A percentile compares a stretch with the other conserved stretches of the same genome.
These are phyloP conservation scores for Elsinoe batatas DNA, from an alignment of 2,329 filamentous ascomycete species.

Conservation along the genomic window DNA sequence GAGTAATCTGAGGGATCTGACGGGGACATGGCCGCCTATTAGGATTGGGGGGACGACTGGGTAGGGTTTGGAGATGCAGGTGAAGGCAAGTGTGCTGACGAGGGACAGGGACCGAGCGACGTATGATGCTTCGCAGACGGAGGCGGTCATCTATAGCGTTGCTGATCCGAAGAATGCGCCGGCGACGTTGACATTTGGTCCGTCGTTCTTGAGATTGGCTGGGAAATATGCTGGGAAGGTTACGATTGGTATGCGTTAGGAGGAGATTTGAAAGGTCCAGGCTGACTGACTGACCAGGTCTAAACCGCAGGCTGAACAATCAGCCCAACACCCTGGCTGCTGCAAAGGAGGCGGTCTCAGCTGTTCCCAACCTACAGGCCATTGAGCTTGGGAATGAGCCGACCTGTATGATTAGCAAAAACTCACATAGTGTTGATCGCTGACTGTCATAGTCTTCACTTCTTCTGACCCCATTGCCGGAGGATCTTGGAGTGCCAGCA, in stretches of 20 bases:
- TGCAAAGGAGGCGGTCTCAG: conserved; percentile 35
- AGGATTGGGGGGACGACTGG: conserved; percentile 10
- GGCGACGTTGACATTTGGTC: conserved; percentile 41
- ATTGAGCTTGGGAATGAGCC: conserved; percentile 15
- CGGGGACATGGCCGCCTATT: conserved; percentile 7
- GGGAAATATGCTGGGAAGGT: conserved; percentile 41
- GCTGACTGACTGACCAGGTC: conserved; percentile 20
- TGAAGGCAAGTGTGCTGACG: not conserved
- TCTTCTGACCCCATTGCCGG: conserved; percentile 14
- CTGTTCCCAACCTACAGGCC: conserved; percentile 26
- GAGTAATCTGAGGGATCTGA: conserved; percentile 7
- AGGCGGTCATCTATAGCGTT: conserved; percentile 44
- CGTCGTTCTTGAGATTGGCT: conserved; percentile 43
- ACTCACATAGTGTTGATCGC: not conserved
- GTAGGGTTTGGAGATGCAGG: not conserved
- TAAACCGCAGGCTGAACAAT: conserved; percentile 46
- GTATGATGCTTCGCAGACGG: conserved; percentile 15
- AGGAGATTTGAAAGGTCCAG: too few species aligned
- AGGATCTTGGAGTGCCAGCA: conserved; percentile 14
- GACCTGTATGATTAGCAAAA: conserved; percentile 25
- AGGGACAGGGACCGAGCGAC: not conserved
- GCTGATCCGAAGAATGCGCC: conserved; percentile 40
- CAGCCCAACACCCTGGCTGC: conserved; percentile 46
- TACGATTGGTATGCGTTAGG: conserved; percentile 30
- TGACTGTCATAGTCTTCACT: conserved; percentile 13